These are phyloP conservation scores for Botrytis fragariae DNA, from an alignment of 2,329 filamentous ascomycete species.

Conservation along the genomic window DNA sequence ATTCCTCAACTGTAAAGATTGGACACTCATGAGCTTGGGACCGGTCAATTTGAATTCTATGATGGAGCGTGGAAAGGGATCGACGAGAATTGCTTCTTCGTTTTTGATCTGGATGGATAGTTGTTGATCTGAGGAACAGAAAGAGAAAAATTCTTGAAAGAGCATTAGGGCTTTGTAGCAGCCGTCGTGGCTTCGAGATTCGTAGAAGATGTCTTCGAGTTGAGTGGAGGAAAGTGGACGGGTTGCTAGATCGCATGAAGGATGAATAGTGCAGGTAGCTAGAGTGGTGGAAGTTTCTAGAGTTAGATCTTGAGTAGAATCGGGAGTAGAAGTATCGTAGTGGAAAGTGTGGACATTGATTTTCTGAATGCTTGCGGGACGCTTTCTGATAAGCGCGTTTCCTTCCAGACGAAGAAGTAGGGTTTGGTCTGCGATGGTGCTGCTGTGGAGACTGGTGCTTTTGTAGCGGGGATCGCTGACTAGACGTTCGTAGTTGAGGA, in stretches of 20 bases:
- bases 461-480: slow-evolving; percentile 12
- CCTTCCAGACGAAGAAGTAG: background rate
- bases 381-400: background rate
- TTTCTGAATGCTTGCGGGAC: background rate
- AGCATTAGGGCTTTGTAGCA: slow-evolving; percentile 18
- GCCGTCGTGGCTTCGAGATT: slow-evolving; percentile 14
- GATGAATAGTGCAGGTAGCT: background rate
- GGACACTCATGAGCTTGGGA: background rate
- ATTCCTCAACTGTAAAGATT: background rate
- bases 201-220: slow-evolving; percentile 16
- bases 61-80: background rate
- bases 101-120: slow-evolving; percentile 6
- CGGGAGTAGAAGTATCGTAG: background rate
- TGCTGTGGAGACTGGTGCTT: background rate
- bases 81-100: background rate
- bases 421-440: background rate
- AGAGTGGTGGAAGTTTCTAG: too few relatives aligned
- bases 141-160: slow-evolving; percentile 11
- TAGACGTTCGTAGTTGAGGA: slow-evolving; percentile 20
- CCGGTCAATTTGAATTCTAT: background rate
- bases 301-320: background rate
- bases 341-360: background rate
- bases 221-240: background rate
- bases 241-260: background rate
- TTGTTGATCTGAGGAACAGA: slow-evolving; percentile 16